phyloP scores from a whole-genome alignment of 495 filamentous ascomycete species.

The Aspergillus ostianus region DNA sequence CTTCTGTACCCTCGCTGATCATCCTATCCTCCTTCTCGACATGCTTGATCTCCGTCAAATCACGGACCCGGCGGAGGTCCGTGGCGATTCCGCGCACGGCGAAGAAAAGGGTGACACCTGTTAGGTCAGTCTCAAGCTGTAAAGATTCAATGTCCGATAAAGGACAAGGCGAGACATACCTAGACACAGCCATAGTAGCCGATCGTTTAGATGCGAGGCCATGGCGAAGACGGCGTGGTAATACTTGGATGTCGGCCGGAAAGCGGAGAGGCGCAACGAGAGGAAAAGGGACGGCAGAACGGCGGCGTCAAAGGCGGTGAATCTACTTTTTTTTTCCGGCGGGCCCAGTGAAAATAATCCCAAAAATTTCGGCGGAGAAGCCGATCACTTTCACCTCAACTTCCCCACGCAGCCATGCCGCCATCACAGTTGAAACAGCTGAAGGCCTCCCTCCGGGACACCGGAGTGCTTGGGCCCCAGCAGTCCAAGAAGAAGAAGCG shows the following conservation, averaged over 20 bases:
- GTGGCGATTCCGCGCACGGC: constrained; percentile 44
- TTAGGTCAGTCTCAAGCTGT: background rate
- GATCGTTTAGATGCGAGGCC: constrained; percentile 41
- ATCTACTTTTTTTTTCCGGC: constrained; percentile 28
- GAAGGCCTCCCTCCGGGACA: constrained; percentile 81
- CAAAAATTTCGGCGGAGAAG: constrained; percentile 26
- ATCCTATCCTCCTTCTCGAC: constrained; percentile 46
- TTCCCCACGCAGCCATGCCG: constrained; percentile 60
- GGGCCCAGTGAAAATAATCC: constrained; percentile 22
- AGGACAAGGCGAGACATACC: constrained; percentile 24
- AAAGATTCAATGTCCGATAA: background rate
- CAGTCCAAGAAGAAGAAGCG: constrained; percentile 89
- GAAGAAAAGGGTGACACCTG: constrained; percentile 48
- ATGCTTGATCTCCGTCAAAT: constrained; percentile 49
- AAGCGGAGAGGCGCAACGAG: constrained; percentile 32
- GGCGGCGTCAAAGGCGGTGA: constrained; percentile 33
- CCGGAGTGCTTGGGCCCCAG: constrained; percentile 83
- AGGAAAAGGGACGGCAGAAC: constrained; percentile 32
- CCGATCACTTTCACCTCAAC: constrained; percentile 10
- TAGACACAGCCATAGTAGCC: constrained; percentile 45
- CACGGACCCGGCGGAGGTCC: constrained; percentile 46
- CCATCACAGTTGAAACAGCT: constrained; percentile 95
- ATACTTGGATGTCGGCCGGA: background rate
- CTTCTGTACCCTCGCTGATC: constrained; percentile 48
- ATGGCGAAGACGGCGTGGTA: constrained; percentile 19